A percentile compares a stretch with the other conserved stretches of the same genome.
These are phyloP conservation scores for Pisolithus sp. DNA, from an alignment of 768 basidiomycete species.

Conservation along the genomic window DNA sequence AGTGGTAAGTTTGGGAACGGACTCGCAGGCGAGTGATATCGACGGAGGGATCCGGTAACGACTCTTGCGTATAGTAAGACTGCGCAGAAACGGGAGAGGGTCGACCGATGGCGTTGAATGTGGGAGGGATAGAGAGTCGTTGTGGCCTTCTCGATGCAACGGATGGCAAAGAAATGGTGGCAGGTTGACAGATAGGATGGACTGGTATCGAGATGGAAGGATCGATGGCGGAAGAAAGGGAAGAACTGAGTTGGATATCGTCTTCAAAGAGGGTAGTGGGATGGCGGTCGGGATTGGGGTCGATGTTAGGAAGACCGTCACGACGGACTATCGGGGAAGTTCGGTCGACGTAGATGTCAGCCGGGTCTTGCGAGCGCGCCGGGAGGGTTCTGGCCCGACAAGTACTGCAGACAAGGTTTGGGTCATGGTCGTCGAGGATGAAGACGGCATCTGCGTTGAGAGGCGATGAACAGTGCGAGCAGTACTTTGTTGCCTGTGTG, in stretches of 20 bases:
- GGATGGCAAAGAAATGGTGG: background rate
- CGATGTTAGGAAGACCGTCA: background rate
- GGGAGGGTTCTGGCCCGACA: constrained; percentile 35
- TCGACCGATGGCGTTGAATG: constrained; percentile 4
- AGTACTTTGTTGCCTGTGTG: constrained; percentile 26
- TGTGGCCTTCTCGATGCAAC: constrained; percentile 5
- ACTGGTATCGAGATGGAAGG: background rate
- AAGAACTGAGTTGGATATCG: constrained; percentile 30
- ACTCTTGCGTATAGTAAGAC: constrained; percentile 3
- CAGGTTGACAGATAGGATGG: background rate
- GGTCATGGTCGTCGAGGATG: constrained; percentile 20
- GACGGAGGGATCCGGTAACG: constrained; percentile 46
- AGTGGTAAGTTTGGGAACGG: constrained; percentile 65
- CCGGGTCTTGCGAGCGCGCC: background rate
- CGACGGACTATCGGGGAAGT: constrained; percentile 23
- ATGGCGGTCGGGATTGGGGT: constrained; percentile 8
- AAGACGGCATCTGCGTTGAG: constrained; percentile 25
- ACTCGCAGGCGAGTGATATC: constrained; percentile 78
- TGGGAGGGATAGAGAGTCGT: constrained; percentile 10
- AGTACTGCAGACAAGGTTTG: constrained; percentile 37
- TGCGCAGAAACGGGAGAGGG: background rate
- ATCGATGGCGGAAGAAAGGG: background rate
- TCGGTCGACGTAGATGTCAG: constrained; percentile 23
- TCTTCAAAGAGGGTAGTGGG: constrained; percentile 25
- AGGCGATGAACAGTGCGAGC: constrained; percentile 26